These are phyloP conservation scores for Cladosporium sphaerospermum DNA, from an alignment of 2,329 filamentous ascomycete genomes.

Conservation along the genomic window DNA sequence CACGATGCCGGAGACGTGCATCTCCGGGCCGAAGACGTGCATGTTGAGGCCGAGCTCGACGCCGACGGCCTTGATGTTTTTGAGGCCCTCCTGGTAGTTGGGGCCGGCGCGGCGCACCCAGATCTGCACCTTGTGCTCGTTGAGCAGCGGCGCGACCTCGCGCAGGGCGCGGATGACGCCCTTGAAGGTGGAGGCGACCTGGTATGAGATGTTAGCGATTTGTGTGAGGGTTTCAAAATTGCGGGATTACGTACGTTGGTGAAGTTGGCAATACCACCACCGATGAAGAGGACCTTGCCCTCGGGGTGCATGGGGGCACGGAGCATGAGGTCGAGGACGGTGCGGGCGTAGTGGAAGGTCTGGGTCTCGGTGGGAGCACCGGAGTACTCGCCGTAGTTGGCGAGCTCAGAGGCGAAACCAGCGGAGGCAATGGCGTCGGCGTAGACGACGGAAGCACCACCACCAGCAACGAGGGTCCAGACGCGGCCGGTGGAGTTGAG, in stretches of 20 bases:
- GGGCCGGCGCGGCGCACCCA: constrained; percentile 88
- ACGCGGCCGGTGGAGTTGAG: constrained; percentile 87
- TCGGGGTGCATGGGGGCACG: constrained; percentile 76
- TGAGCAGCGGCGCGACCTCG: constrained; percentile 76
- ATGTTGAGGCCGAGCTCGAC: constrained; percentile 92
- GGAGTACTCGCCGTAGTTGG: constrained; percentile 99
- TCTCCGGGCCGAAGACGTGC: constrained; percentile 78
- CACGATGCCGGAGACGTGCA: constrained; percentile 92
- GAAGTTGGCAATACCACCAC: constrained; percentile 99
- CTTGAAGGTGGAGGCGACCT: constrained; percentile 94
- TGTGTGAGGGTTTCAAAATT: not conserved
- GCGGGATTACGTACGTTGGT: constrained; percentile 63
- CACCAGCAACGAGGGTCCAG: constrained; percentile 97
- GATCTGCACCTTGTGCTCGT: constrained; percentile 97
- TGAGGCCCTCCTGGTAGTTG: constrained; percentile 99
- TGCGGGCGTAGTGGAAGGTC: constrained; percentile 98
- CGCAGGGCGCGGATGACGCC: constrained; percentile 95
- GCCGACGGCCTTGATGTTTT: constrained; percentile 98
- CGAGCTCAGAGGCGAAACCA: constrained; percentile 90
- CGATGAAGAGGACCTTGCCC: constrained; percentile 98
- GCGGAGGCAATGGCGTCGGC: constrained; percentile 96
- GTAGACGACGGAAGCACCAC: constrained; percentile 98
- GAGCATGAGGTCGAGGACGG: constrained; percentile 95
- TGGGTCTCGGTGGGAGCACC: constrained; percentile 97
- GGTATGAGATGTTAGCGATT: constrained; percentile 14